phyloP scores from a whole-genome alignment of 495 filamentous ascomycete genomes.

The Bathelium albidoporum region DNA sequence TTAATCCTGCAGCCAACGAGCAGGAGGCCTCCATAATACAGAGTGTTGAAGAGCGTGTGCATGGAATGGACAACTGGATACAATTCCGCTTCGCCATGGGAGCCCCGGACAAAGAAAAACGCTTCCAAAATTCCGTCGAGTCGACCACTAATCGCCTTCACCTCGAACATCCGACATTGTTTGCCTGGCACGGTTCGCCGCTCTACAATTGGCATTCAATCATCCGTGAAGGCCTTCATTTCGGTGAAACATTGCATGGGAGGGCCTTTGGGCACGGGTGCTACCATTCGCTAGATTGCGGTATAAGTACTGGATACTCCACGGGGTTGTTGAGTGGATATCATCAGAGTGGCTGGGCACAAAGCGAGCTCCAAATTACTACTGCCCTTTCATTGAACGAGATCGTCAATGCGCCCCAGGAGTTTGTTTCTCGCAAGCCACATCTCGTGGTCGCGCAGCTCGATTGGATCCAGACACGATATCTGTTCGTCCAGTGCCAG shows the following conservation, averaged over 20 bases:
- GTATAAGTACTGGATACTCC: constrained; percentile 50
- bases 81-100: constrained; percentile 88
- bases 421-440: constrained; percentile 46
- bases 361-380: constrained; percentile 49
- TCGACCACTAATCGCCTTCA: constrained; percentile 33
- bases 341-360: constrained; percentile 45
- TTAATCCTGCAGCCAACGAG: constrained; percentile 8
- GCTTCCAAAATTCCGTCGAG: constrained; percentile 59
- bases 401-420: constrained; percentile 61
- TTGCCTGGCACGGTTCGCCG: constrained; percentile 75
- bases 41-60: constrained; percentile 44
- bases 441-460: constrained; percentile 64
- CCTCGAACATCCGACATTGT: constrained; percentile 53
- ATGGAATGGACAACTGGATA: constrained; percentile 55
- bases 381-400: constrained; percentile 72
- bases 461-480: constrained; percentile 88
- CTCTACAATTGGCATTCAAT: constrained; percentile 85
- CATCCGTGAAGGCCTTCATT: constrained; percentile 71
- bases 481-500: constrained; percentile 60
- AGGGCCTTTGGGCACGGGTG: constrained; percentile 71
- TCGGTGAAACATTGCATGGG: constrained; percentile 49
- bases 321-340: not conserved
- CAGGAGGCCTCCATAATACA: constrained; percentile 17
- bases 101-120: constrained; percentile 77
- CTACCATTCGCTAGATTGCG: constrained; percentile 57